These are phyloP conservation scores for Teunomyces barrocoloradensis DNA, from an alignment of 805 yeast genomes.

Conservation along the genomic window DNA sequence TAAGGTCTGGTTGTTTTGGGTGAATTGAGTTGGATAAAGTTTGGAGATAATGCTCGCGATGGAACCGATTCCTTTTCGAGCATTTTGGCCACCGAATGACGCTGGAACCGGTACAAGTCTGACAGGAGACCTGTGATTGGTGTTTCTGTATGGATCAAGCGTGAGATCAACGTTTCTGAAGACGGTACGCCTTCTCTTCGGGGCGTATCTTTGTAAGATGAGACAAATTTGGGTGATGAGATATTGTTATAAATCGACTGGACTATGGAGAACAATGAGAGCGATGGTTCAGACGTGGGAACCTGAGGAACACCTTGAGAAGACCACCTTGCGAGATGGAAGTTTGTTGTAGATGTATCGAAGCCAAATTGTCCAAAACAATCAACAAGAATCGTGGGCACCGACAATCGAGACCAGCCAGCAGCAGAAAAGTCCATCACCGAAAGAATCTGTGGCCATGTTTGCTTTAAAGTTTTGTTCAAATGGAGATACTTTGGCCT, in stretches of 20 bases:
- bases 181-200: background rate
- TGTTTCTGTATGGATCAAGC: background rate
- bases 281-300: background rate
- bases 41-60: conserved; percentile 32
- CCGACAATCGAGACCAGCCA: conserved; percentile 31
- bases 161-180: background rate
- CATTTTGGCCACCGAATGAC: conserved; percentile 62
- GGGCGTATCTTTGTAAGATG: background rate
- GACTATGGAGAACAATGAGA: conserved; percentile 18
- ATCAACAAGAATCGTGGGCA: background rate
- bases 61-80: conserved; percentile 46
- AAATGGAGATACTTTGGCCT: conserved; percentile 30
- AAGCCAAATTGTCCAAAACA: background rate
- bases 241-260: conserved; percentile 35
- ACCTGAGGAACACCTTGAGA: conserved; percentile 10
- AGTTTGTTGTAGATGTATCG: conserved; percentile 9
- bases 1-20: conserved; percentile 15
- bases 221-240: conserved; percentile 18
- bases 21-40: conserved; percentile 24
- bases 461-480: conserved; percentile 21
- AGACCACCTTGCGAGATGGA: conserved; percentile 35
- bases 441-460: conserved; percentile 36
- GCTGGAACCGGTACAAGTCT: conserved; percentile 54
- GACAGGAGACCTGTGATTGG: conserved; percentile 45
- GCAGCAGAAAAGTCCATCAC: conserved; percentile 41